Evolutionary conservation across 1,284 basidiomycete species (phyloP), one percentile per base, ranked within the genome.

Genomic region (Coriolopsis trogii): DNA sequence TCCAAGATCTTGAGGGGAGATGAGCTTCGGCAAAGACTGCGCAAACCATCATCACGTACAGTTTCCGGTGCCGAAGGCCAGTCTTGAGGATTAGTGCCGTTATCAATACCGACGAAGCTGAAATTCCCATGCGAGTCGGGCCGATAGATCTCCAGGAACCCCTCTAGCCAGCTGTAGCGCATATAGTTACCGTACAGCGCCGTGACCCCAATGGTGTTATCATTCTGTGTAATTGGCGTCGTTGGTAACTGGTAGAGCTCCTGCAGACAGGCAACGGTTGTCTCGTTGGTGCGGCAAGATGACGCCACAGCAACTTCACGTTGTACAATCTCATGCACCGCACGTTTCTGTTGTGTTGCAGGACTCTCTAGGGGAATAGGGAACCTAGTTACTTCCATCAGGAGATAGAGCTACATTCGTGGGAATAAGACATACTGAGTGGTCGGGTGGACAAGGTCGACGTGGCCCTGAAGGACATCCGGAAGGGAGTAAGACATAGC

Each of bases 151-250:
- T 62, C 56, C 57, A 78, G 71, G 65, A 85, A 87, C 3, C 73
- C 73, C 66, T 73, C 64, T 20, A 82, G 70, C 63, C 79, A 80
- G 24, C 70, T 71, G 34, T 67, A 67, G 63, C 75, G 81, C 3
- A 78, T 81, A 60, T 70, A 82, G 55, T 81, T 70, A 2, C 74
- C 64, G 15, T 84, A 73, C 58, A 81, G 82, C 7, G 82, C 82
- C 18, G 77, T 77, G 38, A 85, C 73, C 37, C 80, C 82, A 25
- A 85, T 69, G 18, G 68, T 74, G 60, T 80, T 83, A 26, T 59
- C 66, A 28, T 60, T 65, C 4, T 75, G 70, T 5, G 75, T 68
- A 3, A 64, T 60, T 2, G 79, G 78, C 0, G 73, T 72, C 50
- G 81, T 82, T 4, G 60, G 60, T 4, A 70, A 69, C 6, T 78